phyloP scores from a whole-genome alignment of 2,329 filamentous ascomycete genomes.

The Xylariaceae sp. region DNA sequence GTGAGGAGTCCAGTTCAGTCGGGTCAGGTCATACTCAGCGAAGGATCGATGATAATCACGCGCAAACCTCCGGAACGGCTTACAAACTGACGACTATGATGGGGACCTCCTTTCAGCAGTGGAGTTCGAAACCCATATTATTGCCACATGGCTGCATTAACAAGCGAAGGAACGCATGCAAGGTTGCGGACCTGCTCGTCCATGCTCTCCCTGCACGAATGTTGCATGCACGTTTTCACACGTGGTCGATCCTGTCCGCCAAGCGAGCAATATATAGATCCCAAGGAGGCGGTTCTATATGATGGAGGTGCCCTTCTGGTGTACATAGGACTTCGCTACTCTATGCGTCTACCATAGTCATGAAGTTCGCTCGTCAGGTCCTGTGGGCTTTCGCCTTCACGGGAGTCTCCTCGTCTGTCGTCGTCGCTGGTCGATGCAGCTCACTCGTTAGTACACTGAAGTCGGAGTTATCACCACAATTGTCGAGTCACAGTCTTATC shows the following conservation, averaged over 20 bases:
- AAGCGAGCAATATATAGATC: background rate
- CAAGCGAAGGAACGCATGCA: no score
- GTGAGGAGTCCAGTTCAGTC: no score
- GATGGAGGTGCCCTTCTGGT: no score
- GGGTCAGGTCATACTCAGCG: no score
- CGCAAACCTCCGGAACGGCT: no score
- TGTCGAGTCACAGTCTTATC: background rate
- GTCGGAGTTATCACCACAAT: background rate
- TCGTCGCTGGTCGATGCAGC: background rate
- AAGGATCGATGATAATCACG: no score
- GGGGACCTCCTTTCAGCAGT: no score
- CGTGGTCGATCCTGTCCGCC: background rate
- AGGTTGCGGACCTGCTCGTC: no score
- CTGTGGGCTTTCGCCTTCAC: background rate
- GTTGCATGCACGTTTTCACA: background rate
- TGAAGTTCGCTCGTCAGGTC: background rate
- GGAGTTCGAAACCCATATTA: no score
- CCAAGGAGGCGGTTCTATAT: background rate
- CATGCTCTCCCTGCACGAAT: background rate
- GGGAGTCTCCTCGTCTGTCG: background rate
- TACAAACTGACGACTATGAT: no score
- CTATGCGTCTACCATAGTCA: background rate
- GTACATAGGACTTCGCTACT: no score
- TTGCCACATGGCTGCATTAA: no score
- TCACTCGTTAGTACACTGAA: background rate